Evolutionary conservation across 345 rosid species (phyloP), one percentile per base, ranked within the genome.

Genomic region (Schrenkiella parvula): DNA sequence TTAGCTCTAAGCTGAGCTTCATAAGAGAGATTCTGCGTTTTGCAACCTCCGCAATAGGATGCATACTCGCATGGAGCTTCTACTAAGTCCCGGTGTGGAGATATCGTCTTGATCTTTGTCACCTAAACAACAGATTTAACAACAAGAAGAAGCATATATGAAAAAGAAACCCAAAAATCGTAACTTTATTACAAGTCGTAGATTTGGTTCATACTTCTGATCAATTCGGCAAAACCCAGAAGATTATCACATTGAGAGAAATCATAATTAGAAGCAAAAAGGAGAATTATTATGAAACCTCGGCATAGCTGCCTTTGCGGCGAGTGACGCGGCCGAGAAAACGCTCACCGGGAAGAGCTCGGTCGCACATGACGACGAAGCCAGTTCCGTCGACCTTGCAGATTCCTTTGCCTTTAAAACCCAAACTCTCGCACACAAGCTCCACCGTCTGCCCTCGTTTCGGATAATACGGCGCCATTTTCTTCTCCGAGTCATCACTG

Each of bases 11-110:
- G 70, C 82, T 89, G 97, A 85, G 97, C 96, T 78, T 86, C 88
- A 50, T 93, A 91, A 26, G 82, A 68, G 23, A 93, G 76, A 71
- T 85, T 91, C 66, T 93, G 98, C 5, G 91, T 87, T 67, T 91
- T 93, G 71, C 97, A 93, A 48, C 98, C 97, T 9, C 95, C 95
- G 69, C 96, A 91, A 19, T 83, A 79, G 1, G 87, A 78, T 12
- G 97, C 96, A 85, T 91, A 89, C 81, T 88, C 89, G 62, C 97
- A 93, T 58, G 98, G 98, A 21, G 97, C 90, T 65, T 89, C 90
- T n/a, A 93, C 91, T 17, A 79, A 37, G 76, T 93, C 89, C 84
- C 78, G 34, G 47, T 86, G 98, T 65, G 95, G 89, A 69, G 87
- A 65, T 75, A 93, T 51, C 12, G 91, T 93, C 85, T 81, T 68